Percentiles rank a stretch among this genome's conserved stretches.
Evolutionary conservation across 257 asterid genomes (phyloP).

Genomic region (Leonotis leonurus): DNA sequence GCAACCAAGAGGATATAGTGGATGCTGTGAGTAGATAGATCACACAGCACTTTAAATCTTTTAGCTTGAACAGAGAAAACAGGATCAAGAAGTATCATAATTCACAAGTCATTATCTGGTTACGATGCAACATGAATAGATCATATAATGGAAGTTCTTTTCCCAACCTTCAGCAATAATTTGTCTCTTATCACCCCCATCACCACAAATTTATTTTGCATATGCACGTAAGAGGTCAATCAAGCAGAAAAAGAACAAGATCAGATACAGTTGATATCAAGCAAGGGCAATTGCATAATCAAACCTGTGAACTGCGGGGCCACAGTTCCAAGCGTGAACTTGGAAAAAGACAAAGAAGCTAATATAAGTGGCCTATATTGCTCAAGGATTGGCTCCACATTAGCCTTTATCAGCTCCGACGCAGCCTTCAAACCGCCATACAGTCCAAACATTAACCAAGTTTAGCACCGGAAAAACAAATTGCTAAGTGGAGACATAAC

Average conservation of each 20-base stretch:
- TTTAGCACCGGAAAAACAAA: background rate
- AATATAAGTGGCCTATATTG: conserved; percentile 77
- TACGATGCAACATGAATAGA: too few species aligned
- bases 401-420: conserved; percentile 87
- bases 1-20: conserved; percentile 8
- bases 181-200: background rate
- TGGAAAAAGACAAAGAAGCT: conserved; percentile 86
- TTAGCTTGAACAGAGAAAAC: conserved; percentile 1
- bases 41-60: too few species aligned
- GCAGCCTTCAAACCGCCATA: conserved; percentile 72
- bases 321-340: conserved; percentile 91
- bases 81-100: background rate
- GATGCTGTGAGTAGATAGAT: conserved; percentile 5
- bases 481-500: conserved; percentile 2
- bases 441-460: conserved; percentile 16
- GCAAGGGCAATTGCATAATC: conserved; percentile 16
- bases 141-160: too few species aligned
- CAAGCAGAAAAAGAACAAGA: background rate
- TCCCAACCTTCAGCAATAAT: conserved; percentile 8
- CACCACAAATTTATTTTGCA: background rate
- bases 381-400: conserved; percentile 88
- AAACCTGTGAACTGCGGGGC: conserved; percentile 99
- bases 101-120: background rate
- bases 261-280: background rate
- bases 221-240: background rate